Evolutionary conservation across 768 basidiomycete species (phyloP), one percentile per base, ranked within the genome.

Genomic region (Boletus rex-veris): DNA sequence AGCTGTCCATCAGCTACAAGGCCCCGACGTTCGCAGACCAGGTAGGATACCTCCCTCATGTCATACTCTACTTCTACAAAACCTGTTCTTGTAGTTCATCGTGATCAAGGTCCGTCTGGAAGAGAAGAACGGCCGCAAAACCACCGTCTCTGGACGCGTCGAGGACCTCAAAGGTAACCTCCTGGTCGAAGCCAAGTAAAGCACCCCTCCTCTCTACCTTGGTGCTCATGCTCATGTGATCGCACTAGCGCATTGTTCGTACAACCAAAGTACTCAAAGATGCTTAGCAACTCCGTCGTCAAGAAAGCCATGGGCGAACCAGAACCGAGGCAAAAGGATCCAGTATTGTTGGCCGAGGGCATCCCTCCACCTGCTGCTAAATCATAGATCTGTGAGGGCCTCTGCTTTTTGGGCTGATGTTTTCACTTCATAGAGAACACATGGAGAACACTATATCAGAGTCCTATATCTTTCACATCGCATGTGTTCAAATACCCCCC

Each of bases 11-110:
- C 45, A 84, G 85, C 62, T 99, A 94, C 72, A 84, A 81, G 48
- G 88, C 91, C 2, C 96, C 96, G 0, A 92, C 92, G 3, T 82
- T 80, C 49, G 95, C 95, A 0, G 91, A 96, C 68, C 92, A 92
- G 77, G 90, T 85, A 58, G 39, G 72, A 12, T 2, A 3, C 26
- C n/a, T 0, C 2, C 5, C 3, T 54, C 28, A 21, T 5, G 3
- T 30, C 12, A 16, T 40, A 0, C 21, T 5, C 18, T 19, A 5
- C 18, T 28, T 10, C 35, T 2, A 6, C 30, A 19, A 48, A 48
- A 50, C 18, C 31, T 0, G 10, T 37, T 15, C 41, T 33, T 52
- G 45, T 71, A 97, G 86, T 97, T 94, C 69, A 78, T 98, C 45
- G 80, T 96, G 16, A 80, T 98, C 52, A 84, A 82, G 58, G 86